These are phyloP conservation scores for Cucumis cinereus DNA, from an alignment of 306 rosid genomes.

Conservation along the genomic window DNA sequence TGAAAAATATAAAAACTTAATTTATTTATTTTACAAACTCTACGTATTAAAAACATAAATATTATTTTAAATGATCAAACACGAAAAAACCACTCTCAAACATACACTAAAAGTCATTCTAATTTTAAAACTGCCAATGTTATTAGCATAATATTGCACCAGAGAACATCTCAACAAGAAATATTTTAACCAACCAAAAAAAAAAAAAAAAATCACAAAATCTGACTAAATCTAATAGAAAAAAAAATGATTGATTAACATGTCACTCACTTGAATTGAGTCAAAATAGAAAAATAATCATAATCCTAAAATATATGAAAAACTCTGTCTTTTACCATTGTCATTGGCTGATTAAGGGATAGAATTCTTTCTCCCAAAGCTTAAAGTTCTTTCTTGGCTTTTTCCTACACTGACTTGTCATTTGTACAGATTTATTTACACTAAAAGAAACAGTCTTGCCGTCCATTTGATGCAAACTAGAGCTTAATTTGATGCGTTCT, in stretches of 20 bases:
- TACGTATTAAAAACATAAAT: too few relatives aligned
- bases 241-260: background rate
- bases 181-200: background rate
- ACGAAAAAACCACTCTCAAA: too few relatives aligned
- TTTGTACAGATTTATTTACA: background rate
- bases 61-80: too few relatives aligned
- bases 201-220: background rate
- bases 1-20: too few relatives aligned
- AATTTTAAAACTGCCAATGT: too few relatives aligned
- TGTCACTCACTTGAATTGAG: background rate
- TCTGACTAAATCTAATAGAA: background rate
- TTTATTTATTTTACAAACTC: too few relatives aligned
- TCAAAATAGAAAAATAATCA: background rate
- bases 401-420: background rate
- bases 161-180: background rate
- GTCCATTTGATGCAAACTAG: constrained; percentile 5
- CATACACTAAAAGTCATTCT: too few relatives aligned
- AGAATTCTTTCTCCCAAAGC: background rate
- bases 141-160: background rate
- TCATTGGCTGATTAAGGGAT: background rate
- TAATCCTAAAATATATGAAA: background rate
- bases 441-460: background rate
- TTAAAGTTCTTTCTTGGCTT: background rate
- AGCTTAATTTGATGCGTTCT: background rate
- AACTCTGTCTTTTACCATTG: background rate